Percentiles rank a stretch among this genome's conserved stretches.
Evolutionary conservation across 2,329 filamentous ascomycete species (phyloP).

Genomic region (Elsinoe ampelina): DNA sequence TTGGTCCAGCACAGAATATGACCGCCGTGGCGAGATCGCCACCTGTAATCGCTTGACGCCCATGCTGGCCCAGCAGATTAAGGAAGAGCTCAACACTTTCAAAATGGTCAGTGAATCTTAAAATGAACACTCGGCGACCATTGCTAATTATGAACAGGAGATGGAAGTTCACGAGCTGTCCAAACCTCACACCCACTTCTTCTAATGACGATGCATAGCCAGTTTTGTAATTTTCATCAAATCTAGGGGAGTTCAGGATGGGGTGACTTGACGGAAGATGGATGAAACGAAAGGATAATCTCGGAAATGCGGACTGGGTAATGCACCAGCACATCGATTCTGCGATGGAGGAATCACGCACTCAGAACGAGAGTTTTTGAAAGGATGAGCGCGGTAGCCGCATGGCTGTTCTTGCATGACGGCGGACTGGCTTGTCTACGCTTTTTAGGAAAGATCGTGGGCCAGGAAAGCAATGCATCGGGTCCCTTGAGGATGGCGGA

Average conservation of each 20-base stretch:
- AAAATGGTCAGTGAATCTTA: slow-evolving; percentile 68
- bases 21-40: slow-evolving; percentile 88
- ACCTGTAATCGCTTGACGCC: slow-evolving; percentile 97
- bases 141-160: slow-evolving; percentile 55
- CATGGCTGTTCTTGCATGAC: background rate
- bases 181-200: slow-evolving; percentile 99
- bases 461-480: background rate
- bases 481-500: slow-evolving; percentile 5
- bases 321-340: slow-evolving; percentile 1
- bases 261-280: background rate
- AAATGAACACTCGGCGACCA: background rate
- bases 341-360: slow-evolving; percentile 4
- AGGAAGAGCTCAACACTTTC: slow-evolving; percentile 98
- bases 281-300: slow-evolving; percentile 11
- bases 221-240: slow-evolving; percentile 2
- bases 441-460: background rate
- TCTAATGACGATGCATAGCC: slow-evolving; percentile 52
- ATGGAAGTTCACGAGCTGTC: slow-evolving; percentile 99
- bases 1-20: slow-evolving; percentile 92
- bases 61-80: slow-evolving; percentile 96
- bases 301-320: background rate
- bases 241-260: slow-evolving; percentile 8
- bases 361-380: background rate
- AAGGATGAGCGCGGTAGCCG: background rate
- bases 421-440: background rate